Conservation (phyloP, 2,329 filamentous ascomycete genomes). For the Chalara sp. region DNA sequence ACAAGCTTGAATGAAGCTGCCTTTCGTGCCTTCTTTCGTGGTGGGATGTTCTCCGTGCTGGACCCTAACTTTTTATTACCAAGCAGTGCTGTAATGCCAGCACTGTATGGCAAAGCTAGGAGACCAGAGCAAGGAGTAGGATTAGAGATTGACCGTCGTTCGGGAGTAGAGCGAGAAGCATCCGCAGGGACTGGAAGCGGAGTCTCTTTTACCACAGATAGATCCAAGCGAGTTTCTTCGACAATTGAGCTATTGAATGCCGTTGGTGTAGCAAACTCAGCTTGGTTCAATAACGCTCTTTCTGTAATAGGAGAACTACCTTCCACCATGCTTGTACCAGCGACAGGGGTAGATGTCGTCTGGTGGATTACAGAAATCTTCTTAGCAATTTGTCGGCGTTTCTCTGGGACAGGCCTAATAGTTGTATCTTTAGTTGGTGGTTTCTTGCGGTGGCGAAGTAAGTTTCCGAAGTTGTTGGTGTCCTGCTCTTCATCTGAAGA, state of each 20-base stretch:
- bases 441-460: constrained; percentile 7
- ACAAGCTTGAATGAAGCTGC: constrained; percentile 35
- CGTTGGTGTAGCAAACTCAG: constrained; percentile 12
- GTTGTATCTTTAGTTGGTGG: constrained; percentile 31
- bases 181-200: background rate
- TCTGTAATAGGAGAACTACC: background rate
- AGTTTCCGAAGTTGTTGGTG: constrained; percentile 12
- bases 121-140: constrained; percentile 13
- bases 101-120: constrained; percentile 19
- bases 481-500: constrained; percentile 20
- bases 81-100: constrained; percentile 21
- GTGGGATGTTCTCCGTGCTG: background rate
- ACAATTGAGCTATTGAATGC: background rate
- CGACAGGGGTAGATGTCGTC: constrained; percentile 16
- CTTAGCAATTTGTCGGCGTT: constrained; percentile 2
- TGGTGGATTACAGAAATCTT: constrained; percentile 17
- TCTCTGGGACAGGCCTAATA: constrained; percentile 20
- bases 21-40: constrained; percentile 36
- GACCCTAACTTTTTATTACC: constrained; percentile 9
- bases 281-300: constrained; percentile 14
- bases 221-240: background rate
- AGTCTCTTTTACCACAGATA: constrained; percentile 7
- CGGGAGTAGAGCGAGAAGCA: constrained; percentile 5
- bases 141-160: constrained; percentile 17
- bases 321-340: constrained; percentile 7